Evolutionary conservation across 129 eudicot species (phyloP), one percentile per base, ranked within the genome.

Genomic region (Helichrysum umbraculigerum): DNA sequence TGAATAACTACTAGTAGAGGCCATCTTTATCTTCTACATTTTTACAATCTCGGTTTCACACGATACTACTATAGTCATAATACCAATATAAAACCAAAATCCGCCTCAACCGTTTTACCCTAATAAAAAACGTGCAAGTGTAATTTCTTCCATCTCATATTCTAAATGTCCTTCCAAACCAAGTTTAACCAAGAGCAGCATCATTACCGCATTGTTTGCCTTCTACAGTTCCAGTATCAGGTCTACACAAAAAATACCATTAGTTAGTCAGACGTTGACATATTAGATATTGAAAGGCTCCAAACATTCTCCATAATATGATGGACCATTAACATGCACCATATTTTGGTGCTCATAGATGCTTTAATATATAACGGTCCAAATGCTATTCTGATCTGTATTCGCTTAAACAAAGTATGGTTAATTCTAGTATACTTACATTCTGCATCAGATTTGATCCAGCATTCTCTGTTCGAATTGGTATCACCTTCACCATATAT

Each of bases 361-460:
- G 33, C 35, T 61, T 29, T 21, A 61, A 0, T n/a, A n/a, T n/a
- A n/a, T 20, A 11, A 60, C 7, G 66, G 16, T 60, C 59, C 20
- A 25, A 12, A 61, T 11, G 17, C 66, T 61, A 61, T 10, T 61
- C 17, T 54, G 16, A 54, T n/a, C n/a, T 62, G 39, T 60, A 10
- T 62, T 12, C 16, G 67, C 17, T 62, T 21, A 7, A 11, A 62
- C 14, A 4, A 3, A 19, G 34, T 25, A 28, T 42, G 60, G 15
- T 19, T 19, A 4, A 32, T 0, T 22, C 56, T 9, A 39, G 67
- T 54, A 41, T 77, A 86, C 97, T 84, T 88, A 88, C 97, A 91
- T 72, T 91, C 93, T 81, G 88, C 85, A 83, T 91, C 97, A 47
- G 92, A 82, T 83, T 91, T 88, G 86, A 91, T 85, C 94, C 94